Percentiles rank a stretch among this genome's conserved stretches.
Evolutionary conservation across 495 filamentous ascomycete species (phyloP).

Genomic region (Penicillium manginii): DNA sequence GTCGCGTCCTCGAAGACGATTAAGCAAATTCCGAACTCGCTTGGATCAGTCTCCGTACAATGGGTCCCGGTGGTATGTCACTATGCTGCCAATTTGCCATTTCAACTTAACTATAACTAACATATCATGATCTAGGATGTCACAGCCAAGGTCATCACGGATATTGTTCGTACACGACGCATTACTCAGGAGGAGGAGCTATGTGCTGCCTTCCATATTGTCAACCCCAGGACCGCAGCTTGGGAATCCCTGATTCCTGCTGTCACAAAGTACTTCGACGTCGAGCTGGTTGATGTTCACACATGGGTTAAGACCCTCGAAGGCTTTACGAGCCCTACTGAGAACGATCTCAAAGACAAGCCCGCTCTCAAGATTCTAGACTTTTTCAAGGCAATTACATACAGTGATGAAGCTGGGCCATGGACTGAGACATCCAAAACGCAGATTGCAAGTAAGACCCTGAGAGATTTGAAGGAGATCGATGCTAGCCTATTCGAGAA

Average conservation of each 20-base stretch:
- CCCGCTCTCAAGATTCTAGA: constrained; percentile 30
- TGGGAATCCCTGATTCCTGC: constrained; percentile 25
- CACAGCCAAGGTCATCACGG: constrained; percentile 18
- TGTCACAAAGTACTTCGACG: constrained; percentile 9
- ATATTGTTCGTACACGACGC: constrained; percentile 16
- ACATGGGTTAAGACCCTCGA: constrained; percentile 27
- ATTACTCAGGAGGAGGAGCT: constrained; percentile 8
- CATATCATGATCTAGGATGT: constrained; percentile 10
- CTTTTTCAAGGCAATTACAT: constrained; percentile 23
- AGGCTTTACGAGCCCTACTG: constrained; percentile 13
- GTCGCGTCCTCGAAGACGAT: constrained; percentile 26
- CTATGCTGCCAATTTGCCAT: background rate
- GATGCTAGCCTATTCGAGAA: constrained; percentile 12
- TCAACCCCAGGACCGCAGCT: constrained; percentile 23
- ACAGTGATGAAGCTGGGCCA: constrained; percentile 9
- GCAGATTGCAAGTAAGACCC: constrained; percentile 11
- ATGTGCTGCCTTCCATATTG: constrained; percentile 27
- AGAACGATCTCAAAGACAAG: constrained; percentile 21
- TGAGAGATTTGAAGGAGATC: constrained; percentile 5
- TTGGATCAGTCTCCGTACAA: constrained; percentile 19
- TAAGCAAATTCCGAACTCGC: constrained; percentile 16
- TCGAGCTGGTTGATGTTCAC: constrained; percentile 13
- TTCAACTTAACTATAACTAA: background rate
- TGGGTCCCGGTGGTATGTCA: constrained; percentile 26
- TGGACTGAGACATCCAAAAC: constrained; percentile 11